Percentiles rank a stretch among this genome's conserved stretches.
phyloP scores from a whole-genome alignment of 2,329 filamentous ascomycete species.

The Lecanicillium sp. region DNA sequence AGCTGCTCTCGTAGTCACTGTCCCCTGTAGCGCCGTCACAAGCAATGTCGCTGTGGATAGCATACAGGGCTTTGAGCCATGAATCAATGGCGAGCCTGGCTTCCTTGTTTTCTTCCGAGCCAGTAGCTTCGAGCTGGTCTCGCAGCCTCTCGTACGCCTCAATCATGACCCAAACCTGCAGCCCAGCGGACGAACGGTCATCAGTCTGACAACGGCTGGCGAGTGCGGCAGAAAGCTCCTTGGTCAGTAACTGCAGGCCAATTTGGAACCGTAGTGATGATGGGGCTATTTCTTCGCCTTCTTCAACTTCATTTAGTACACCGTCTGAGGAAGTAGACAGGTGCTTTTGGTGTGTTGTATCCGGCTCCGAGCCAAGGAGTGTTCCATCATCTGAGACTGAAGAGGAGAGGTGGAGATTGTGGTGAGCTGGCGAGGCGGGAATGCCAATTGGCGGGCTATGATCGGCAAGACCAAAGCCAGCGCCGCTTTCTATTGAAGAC shows the following conservation, averaged over 20 bases:
- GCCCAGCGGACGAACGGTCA: slow-evolving; percentile 28
- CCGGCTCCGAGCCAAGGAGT: slow-evolving; percentile 38
- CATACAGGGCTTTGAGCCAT: slow-evolving; percentile 43
- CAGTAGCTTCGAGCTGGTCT: slow-evolving; percentile 32
- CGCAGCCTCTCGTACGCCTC: slow-evolving; percentile 49
- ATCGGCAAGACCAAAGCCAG: no score
- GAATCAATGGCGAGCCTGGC: slow-evolving; percentile 35
- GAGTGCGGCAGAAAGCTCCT: slow-evolving; percentile 39
- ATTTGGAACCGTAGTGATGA: slow-evolving; percentile 36
- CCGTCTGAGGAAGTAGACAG: slow-evolving; percentile 22
- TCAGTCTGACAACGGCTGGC: slow-evolving; percentile 15
- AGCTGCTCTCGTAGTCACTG: slow-evolving; percentile 18
- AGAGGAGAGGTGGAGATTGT: slow-evolving; percentile 15
- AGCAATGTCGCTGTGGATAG: slow-evolving; percentile 31
- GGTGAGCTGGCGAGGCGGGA: not conserved
- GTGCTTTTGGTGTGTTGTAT: slow-evolving; percentile 39
- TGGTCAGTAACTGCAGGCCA: slow-evolving; percentile 41
- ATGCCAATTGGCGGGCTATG: not conserved
- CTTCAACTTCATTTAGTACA: slow-evolving; percentile 15
- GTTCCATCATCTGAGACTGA: slow-evolving; percentile 37
- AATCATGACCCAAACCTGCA: slow-evolving; percentile 51
- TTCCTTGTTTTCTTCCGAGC: slow-evolving; percentile 22
- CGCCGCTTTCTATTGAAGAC: no score
- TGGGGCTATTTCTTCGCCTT: slow-evolving; percentile 9
- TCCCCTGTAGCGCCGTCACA: slow-evolving; percentile 16